These are phyloP conservation scores for Punctularia strigosozonata DNA, from an alignment of 768 basidiomycete species.

Conservation along the genomic window DNA sequence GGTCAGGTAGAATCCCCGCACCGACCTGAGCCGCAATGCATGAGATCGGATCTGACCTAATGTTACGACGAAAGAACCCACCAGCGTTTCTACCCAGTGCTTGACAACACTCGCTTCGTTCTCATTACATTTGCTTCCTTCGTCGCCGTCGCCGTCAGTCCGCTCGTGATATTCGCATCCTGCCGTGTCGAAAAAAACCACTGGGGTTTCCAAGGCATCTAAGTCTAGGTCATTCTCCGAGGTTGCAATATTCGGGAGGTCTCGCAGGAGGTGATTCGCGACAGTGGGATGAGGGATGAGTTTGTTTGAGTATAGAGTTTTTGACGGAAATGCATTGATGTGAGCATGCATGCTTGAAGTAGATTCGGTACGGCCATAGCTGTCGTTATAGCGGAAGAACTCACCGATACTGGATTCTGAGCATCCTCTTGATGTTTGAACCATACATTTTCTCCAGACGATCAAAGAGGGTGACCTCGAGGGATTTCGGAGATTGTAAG, in stretches of 20 bases:
- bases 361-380: neutral
- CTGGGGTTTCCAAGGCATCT: constrained; percentile 63
- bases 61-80: constrained; percentile 19
- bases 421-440: constrained; percentile 68
- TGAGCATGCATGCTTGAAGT: constrained; percentile 66
- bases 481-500: constrained; percentile 49
- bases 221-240: constrained; percentile 53
- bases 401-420: constrained; percentile 85
- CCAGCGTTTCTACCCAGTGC: constrained; percentile 73
- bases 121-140: constrained; percentile 88
- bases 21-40: constrained; percentile 29
- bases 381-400: constrained; percentile 9
- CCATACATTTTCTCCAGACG: constrained; percentile 88
- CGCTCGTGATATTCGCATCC: constrained; percentile 92
- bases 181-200: constrained; percentile 91
- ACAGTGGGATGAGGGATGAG: constrained; percentile 66
- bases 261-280: constrained; percentile 55
- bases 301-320: constrained; percentile 63
- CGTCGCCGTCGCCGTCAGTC: constrained; percentile 65
- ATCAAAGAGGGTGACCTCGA: constrained; percentile 89
- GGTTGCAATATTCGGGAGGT: constrained; percentile 43
- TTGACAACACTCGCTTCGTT: constrained; percentile 86
- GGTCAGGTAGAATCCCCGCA: constrained; percentile 48
- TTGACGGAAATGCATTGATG: constrained; percentile 81
- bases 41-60: neutral